Base-by-base conservation (phyloP, 2,329 filamentous ascomycete genomes). In the Volutella citrinella region DNA sequence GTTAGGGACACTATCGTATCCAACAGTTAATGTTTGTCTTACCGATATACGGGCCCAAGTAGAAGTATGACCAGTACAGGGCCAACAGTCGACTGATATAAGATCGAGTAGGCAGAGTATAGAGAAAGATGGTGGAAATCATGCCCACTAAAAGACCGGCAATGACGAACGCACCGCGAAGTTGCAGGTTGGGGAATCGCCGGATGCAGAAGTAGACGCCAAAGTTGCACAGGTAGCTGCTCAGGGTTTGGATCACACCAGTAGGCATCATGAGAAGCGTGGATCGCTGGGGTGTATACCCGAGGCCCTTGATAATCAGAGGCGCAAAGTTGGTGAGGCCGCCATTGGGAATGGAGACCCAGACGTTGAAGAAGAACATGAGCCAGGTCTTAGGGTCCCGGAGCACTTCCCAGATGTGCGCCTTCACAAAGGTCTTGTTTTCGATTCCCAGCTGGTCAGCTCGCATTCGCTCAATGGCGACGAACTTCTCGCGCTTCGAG, bases 381-480 rank as follows among this genome's bases (percentile, higher is more conserved):
- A 79, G 65, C 74, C 75, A 80, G 0, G 74, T 76, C 58, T 80
- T 78, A 1, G 74, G 70, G 44, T 80, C 76, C 5, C 52, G 40
- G 1, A 68, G 41, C 1, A 66, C 65, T 45, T 74, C 70, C 7
- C 59, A 56, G 24, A 73, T 61, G 42, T 74, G 70, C 34, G 36
- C 36, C n/a, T 19, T 27, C 29, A 70, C 70, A 18, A 73, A 45
- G 47, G 66, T 53, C 47, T 74, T 73, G 43, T 76, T 74, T 51
- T 74, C 70, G 14, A 46, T 30, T 14, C 71, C 71, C 0, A 70
- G 74, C 46, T 74, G 71, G 34, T 74, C 70, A 10, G 62, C 63
- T 9, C 66, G 55, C 9, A 76, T 39, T 11, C 70, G 60, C 39
- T 72, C 65, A 12, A 76, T 64, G 4, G 68, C 69, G 26, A 74